Conservation (phyloP, 2,329 filamentous ascomycete genomes). For the Lachnellula occidentalis region DNA sequence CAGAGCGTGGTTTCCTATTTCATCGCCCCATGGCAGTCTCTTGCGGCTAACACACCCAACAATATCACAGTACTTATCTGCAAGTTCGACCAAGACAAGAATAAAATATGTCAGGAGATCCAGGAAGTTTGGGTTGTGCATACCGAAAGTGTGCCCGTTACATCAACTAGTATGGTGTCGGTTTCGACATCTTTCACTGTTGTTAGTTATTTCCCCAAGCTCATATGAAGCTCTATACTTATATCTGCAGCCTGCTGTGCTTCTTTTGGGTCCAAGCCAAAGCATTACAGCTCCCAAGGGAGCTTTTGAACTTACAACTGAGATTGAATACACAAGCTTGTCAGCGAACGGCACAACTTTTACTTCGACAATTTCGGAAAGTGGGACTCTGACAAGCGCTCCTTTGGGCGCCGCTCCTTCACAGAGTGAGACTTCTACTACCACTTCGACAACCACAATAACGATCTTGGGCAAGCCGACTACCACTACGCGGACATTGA, state of each 20-base stretch:
- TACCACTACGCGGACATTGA: constrained; percentile 5
- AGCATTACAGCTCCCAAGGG: constrained; percentile 15
- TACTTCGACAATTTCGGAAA: constrained; percentile 3
- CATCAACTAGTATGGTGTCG: constrained; percentile 14
- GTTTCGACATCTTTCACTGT: constrained; percentile 17
- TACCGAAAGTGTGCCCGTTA: constrained; percentile 14
- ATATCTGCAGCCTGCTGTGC: constrained; percentile 11
- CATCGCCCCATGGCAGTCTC: constrained; percentile 24
- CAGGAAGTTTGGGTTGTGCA: constrained; percentile 23
- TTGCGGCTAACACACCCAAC: constrained; percentile 16
- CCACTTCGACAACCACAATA: not conserved
- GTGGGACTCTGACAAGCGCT: not conserved
- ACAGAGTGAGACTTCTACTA: not conserved
- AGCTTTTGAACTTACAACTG: constrained; percentile 11
- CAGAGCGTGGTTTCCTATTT: constrained; percentile 24
- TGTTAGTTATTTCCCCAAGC: constrained; percentile 6
- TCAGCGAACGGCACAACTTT: constrained; percentile 9
- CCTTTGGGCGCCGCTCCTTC: no score
- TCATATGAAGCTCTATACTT: not conserved
- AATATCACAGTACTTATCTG: constrained; percentile 20
- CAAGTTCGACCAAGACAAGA: constrained; percentile 3
- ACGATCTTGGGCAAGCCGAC: not conserved
- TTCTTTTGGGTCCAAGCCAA: constrained; percentile 14
- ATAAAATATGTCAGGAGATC: constrained; percentile 11
- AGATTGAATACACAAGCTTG: constrained; percentile 10